Conservation (phyloP, 2,329 filamentous ascomycete genomes). For the Rasamsonia emersonii region DNA sequence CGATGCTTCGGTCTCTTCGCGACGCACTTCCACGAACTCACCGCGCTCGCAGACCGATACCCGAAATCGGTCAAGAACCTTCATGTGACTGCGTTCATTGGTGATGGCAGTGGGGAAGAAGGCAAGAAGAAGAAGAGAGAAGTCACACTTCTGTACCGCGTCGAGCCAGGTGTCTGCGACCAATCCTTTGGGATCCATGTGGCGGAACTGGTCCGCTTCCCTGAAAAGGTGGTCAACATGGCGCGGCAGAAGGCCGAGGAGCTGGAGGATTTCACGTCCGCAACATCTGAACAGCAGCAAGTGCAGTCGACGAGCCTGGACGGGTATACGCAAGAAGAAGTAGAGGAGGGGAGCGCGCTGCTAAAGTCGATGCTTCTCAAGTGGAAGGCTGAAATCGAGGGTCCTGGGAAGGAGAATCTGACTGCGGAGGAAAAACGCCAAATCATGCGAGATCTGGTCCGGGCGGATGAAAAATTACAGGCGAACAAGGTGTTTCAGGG, state of each 20-base stretch:
- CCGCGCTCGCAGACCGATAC: constrained; percentile 77
- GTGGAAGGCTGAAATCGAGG: constrained; percentile 73
- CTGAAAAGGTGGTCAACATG: constrained; percentile 96
- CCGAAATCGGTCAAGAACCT: constrained; percentile 77
- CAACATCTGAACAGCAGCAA: constrained; percentile 34
- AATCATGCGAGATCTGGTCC: constrained; percentile 71
- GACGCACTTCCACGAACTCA: constrained; percentile 97
- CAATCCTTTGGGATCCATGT: constrained; percentile 98
- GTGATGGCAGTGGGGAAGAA: constrained; percentile 41
- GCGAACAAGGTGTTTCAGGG: constrained; percentile 47
- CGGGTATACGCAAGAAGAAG: constrained; percentile 68
- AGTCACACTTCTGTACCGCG: constrained; percentile 93
- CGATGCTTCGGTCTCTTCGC: constrained; percentile 92
- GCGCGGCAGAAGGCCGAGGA: constrained; percentile 98
- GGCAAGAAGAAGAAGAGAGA: constrained; percentile 56
- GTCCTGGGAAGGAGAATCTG: constrained; percentile 47
- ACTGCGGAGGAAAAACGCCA: constrained; percentile 68
- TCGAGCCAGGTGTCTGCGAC: constrained; percentile 89
- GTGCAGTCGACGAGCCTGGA: constrained; percentile 30
- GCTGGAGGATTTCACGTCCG: constrained; percentile 71
- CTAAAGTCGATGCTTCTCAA: constrained; percentile 73
- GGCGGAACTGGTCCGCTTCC: constrained; percentile 91
- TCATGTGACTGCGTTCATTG: constrained; percentile 91
- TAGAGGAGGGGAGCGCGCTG: constrained; percentile 77
- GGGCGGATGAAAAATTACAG: constrained; percentile 57